Conservation (phyloP, 1,284 basidiomycete species). For the Malassezia obtusa region DNA sequence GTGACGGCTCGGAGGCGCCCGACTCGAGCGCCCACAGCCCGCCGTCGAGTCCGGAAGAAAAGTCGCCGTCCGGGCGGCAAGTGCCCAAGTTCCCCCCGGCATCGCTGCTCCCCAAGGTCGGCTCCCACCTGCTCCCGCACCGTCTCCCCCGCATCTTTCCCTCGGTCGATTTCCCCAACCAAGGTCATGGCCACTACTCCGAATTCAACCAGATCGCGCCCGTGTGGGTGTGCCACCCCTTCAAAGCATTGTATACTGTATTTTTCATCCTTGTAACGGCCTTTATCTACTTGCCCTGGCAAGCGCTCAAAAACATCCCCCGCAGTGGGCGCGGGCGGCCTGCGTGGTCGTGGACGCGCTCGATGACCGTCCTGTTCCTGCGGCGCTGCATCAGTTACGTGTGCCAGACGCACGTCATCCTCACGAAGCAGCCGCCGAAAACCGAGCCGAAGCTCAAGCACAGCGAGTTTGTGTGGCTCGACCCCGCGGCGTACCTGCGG, state of each 20-base stretch:
- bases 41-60: not conserved
- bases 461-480: conserved; percentile 35
- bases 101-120: not conserved
- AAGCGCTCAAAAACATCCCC: conserved; percentile 23
- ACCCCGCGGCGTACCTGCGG: conserved; percentile 8
- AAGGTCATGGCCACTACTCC: conserved; percentile 29
- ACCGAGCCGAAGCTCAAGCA: conserved; percentile 36
- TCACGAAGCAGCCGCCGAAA: conserved; percentile 26
- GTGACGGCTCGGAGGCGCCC: not conserved
- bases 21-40: not conserved
- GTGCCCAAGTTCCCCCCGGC: not conserved
- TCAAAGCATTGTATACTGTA: conserved; percentile 32
- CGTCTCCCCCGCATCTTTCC: conserved; percentile 9
- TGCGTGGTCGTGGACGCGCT: conserved; percentile 38
- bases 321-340: conserved; percentile 23
- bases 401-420: conserved; percentile 32
- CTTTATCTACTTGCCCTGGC: conserved; percentile 26
- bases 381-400: conserved; percentile 33
- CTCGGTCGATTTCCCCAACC: conserved; percentile 32
- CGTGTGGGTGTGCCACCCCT: conserved; percentile 34
- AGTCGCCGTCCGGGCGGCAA: too few species aligned
- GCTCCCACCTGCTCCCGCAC: not conserved
- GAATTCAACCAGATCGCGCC: conserved; percentile 35
- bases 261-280: conserved; percentile 37
- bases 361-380: conserved; percentile 32